Evolutionary conservation across 257 asterid species (phyloP).

Genomic region (Misopates orontium): DNA sequence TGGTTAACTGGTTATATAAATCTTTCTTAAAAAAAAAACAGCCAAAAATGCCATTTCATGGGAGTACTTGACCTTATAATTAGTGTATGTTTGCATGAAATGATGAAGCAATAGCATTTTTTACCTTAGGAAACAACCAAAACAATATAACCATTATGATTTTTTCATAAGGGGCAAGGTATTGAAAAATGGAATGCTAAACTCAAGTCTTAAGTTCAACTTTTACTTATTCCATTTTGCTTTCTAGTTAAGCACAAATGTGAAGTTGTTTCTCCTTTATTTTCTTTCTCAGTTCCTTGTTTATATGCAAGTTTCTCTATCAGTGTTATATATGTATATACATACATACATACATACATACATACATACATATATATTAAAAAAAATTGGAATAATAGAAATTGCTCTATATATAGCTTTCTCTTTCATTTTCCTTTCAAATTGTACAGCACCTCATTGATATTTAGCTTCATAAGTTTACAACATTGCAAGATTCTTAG

Average conservation of each 20-base stretch:
- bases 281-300: background rate
- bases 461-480: background rate
- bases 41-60: too few relatives aligned
- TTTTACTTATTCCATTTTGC: background rate
- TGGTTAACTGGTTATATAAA: too few relatives aligned
- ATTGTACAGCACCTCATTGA: slow-evolving; percentile 9
- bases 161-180: background rate
- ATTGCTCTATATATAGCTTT: slow-evolving; percentile 7
- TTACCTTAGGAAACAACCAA: too few relatives aligned
- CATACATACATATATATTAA: background rate
- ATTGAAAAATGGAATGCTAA: background rate
- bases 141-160: too few relatives aligned
- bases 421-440: background rate
- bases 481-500: slow-evolving; percentile 5
- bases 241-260: background rate
- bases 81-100: too few relatives aligned
- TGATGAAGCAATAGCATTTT: too few relatives aligned
- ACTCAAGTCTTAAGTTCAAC: too few relatives aligned
- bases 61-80: too few relatives aligned
- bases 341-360: too few relatives aligned
- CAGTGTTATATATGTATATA: too few relatives aligned
- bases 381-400: background rate
- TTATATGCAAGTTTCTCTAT: too few relatives aligned
- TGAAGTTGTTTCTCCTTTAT: background rate
- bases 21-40: too few relatives aligned